Conservation (phyloP, 352 stramenopile genomes). For the Lagenidium sp. region DNA sequence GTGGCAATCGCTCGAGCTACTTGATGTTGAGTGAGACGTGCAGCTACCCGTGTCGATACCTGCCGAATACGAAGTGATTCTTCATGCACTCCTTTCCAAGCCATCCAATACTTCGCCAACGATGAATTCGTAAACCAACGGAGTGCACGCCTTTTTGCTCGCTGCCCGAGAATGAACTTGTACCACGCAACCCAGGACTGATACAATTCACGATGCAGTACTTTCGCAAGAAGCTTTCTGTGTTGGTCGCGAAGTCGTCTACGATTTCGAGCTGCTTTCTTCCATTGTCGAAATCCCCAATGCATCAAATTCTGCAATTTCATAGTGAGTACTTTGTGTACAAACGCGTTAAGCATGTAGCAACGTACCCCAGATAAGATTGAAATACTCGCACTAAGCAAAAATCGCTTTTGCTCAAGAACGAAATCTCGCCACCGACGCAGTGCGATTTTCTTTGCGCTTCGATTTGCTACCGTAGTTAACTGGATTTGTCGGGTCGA, state of each 20-base stretch:
- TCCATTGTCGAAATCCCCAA: slow-evolving; percentile 69
- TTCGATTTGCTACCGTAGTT: slow-evolving; percentile 27
- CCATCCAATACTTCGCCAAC: slow-evolving; percentile 52
- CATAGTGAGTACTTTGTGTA: not conserved
- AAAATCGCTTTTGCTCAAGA: slow-evolving; percentile 48
- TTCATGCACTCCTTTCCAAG: slow-evolving; percentile 38
- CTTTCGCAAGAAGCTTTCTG: slow-evolving; percentile 27
- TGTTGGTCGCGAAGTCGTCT: slow-evolving; percentile 37
- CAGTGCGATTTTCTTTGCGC: slow-evolving; percentile 34
- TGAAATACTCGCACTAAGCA: slow-evolving; percentile 58
- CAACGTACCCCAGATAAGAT: slow-evolving; percentile 53
- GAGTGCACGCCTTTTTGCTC: slow-evolving; percentile 44
- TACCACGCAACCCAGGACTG: slow-evolving; percentile 50
- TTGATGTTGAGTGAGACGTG: slow-evolving; percentile 31
- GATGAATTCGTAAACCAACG: slow-evolving; percentile 51
- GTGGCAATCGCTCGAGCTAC: slow-evolving; percentile 34
- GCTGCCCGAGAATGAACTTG: slow-evolving; percentile 40
- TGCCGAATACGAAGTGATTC: slow-evolving; percentile 23
- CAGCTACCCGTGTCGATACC: slow-evolving; percentile 31
- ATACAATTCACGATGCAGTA: slow-evolving; percentile 46
- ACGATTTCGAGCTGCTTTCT: slow-evolving; percentile 24
- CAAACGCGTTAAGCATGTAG: not conserved
- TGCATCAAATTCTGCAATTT: slow-evolving; percentile 35
- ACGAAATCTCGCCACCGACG: slow-evolving; percentile 43
- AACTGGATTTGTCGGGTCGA: slow-evolving; percentile 40